Conservation (phyloP, 139 green algal genomes). For the Chlorella vulgaris region DNA sequence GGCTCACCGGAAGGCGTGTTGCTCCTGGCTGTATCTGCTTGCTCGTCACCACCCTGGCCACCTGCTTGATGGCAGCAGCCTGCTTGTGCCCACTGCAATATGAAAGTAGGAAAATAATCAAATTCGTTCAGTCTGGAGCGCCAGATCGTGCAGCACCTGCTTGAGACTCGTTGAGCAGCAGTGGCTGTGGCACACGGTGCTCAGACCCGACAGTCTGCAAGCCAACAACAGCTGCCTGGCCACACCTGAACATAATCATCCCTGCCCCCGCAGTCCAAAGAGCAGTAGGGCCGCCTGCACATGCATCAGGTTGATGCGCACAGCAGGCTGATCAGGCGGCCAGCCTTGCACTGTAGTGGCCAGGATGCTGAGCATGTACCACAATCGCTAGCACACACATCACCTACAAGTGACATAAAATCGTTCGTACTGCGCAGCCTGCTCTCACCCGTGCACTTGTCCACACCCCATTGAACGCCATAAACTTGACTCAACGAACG, state of each 20-base stretch:
- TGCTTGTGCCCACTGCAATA: background rate
- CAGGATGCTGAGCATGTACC: too few species aligned
- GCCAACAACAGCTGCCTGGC: background rate
- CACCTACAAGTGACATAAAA: too few species aligned
- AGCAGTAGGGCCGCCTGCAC: background rate
- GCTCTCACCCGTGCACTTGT: slow-evolving; percentile 20
- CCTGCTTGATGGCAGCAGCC: background rate
- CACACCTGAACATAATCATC: background rate
- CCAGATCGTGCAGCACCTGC: too few species aligned
- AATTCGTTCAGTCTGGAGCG: too few species aligned
- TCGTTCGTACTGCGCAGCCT: too few species aligned
- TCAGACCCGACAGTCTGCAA: too few species aligned
- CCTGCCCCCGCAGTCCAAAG: background rate
- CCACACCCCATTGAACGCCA: background rate
- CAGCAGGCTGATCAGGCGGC: too few species aligned
- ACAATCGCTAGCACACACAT: too few species aligned
- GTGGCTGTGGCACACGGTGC: too few species aligned
- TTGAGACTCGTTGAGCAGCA: too few species aligned
- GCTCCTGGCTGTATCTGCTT: background rate
- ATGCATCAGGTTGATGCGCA: background rate
- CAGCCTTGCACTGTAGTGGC: too few species aligned
- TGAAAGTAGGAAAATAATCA: too few species aligned
- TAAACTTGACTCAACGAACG: background rate
- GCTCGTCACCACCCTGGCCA: background rate
- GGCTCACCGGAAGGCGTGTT: background rate